Conservation (phyloP, 805 yeast species). For the Clavispora carvajalis region DNA sequence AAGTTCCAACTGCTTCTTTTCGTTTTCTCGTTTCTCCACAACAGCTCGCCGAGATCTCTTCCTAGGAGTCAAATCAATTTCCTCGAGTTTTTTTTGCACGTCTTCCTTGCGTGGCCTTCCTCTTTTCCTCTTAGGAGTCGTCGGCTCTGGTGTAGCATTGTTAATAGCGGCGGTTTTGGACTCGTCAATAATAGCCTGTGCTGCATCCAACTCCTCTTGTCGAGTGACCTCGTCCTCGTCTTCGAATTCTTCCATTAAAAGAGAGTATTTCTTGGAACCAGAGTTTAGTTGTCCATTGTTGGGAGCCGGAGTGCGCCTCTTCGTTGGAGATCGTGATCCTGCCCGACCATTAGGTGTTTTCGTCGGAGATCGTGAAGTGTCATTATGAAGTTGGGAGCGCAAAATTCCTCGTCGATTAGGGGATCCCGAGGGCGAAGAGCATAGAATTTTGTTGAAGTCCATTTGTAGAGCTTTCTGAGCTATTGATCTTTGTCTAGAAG, state of each 20-base stretch:
- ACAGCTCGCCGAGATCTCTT: constrained; percentile 4
- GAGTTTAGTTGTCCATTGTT: constrained; percentile 47
- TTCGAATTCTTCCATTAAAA: constrained; percentile 30
- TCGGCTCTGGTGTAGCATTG: neutral
- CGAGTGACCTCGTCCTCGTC: constrained; percentile 24
- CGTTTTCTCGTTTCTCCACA: neutral
- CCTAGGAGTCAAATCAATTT: neutral
- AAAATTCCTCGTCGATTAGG: constrained; percentile 34
- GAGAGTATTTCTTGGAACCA: constrained; percentile 32
- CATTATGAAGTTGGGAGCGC: neutral
- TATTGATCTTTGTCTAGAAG: no score
- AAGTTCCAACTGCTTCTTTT: neutral
- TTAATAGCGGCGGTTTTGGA: constrained; percentile 13
- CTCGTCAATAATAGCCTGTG: constrained; percentile 33
- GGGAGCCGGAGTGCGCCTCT: constrained; percentile 29
- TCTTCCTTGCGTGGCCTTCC: constrained; percentile 8
- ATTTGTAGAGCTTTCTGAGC: no score
- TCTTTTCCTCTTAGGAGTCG: constrained; percentile 10
- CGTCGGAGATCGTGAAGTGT: neutral
- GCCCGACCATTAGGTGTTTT: constrained; percentile 40
- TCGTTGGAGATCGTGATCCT: constrained; percentile 42
- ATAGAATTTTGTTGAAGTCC: neutral
- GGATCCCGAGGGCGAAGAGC: constrained; percentile 17
- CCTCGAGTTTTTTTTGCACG: neutral
- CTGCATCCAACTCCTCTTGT: constrained; percentile 39